Evolutionary conservation across 441 rosid species (phyloP), one percentile per base, ranked within the genome.

Genomic region (Populus hybrid): DNA sequence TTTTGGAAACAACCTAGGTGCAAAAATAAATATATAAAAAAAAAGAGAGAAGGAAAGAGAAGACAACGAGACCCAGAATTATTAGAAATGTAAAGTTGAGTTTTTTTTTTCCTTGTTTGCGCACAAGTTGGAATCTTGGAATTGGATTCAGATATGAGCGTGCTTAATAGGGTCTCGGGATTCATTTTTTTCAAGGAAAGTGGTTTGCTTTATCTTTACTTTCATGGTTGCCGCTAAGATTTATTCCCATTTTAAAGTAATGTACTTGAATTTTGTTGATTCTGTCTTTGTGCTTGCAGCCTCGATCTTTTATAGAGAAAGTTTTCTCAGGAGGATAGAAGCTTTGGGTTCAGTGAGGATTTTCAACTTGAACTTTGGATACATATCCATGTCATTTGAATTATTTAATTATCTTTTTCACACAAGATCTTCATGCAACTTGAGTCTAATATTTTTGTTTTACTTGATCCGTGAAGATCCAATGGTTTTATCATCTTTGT

Each of bases 381-480:
- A 50, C 57, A 50, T 14, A 50, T 50, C 19, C 57, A 50, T 50
- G 57, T 14, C 57, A 50, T 50, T 46, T 46, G 57, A 46, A 50
- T 50, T 50, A 50, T 50, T 50, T 50, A 50, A 50, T 14, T 50
- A 50, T 50, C 57, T 50, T 50, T 50, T 14, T 50, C 57, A 50
- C 57, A 4, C 57, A 50, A 50, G 57, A 50, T 50, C 57, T 50
- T 50, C 57, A 50, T 50, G 57, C 57, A 50, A 46, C 57, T 46
- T 46, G 57, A 46, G 57, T 46, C 57, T 46, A 46, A 46, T 46
- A 1, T 46, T 46, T 46, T 46, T 12, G 38, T 68, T 69, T 66
- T 19, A 70, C n/a, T 59, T 76, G 73, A 75, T 69, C 69, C 59
- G 38, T 74, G 18, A 65, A 73, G 72, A 75, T 72, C 76, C 67